A percentile compares a stretch with the other conserved stretches of the same genome.
phyloP scores from a whole-genome alignment of 139 green algal species.

The Coccomyxa sp. region DNA sequence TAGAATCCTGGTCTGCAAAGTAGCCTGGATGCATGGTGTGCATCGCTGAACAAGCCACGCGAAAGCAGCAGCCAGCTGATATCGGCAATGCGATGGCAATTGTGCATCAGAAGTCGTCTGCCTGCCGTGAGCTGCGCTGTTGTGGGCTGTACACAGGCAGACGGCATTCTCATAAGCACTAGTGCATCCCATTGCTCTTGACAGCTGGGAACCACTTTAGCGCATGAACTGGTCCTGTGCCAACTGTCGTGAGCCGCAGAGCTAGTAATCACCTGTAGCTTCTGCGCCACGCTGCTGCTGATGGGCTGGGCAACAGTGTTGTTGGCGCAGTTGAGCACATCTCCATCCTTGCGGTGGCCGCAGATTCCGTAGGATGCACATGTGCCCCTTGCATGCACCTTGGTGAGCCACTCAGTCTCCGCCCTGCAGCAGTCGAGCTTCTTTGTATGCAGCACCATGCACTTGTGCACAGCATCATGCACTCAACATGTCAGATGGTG shows the following conservation, averaged over 20 bases:
- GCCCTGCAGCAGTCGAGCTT: too few relatives aligned
- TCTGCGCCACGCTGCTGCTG: constrained; percentile 17
- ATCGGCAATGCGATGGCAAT: too few relatives aligned
- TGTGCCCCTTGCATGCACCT: constrained; percentile 24
- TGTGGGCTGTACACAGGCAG: neutral
- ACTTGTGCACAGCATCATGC: too few relatives aligned
- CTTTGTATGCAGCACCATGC: too few relatives aligned
- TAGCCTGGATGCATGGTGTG: too few relatives aligned
- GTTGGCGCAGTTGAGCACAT: constrained; percentile 56
- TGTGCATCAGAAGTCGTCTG: too few relatives aligned
- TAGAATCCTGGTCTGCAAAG: too few relatives aligned
- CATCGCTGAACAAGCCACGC: neutral
- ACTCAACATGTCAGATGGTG: too few relatives aligned
- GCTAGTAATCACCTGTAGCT: too few relatives aligned
- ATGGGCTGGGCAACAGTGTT: constrained; percentile 37
- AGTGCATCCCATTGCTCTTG: neutral
- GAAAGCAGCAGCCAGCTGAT: neutral
- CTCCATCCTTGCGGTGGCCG: constrained; percentile 60
- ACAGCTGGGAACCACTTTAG: neutral
- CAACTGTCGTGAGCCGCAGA: neutral
- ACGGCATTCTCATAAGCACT: neutral
- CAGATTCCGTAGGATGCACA: constrained; percentile 65
- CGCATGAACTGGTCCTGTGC: neutral
- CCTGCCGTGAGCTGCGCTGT: neutral
- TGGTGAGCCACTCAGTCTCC: constrained; percentile 14